Conservation (phyloP, 768 basidiomycete species). For the Panus rudis region DNA sequence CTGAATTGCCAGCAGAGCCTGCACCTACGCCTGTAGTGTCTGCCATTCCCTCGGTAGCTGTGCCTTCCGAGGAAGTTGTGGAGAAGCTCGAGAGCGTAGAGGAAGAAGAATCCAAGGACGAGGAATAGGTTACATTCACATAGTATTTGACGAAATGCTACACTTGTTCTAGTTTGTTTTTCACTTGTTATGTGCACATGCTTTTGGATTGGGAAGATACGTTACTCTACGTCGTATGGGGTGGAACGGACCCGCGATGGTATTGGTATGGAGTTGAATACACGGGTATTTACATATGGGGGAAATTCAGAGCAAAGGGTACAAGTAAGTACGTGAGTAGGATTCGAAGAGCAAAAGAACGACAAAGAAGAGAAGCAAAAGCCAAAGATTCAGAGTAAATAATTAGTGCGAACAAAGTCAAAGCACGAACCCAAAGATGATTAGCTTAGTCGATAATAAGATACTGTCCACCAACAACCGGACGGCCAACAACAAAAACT, state of each 20-base stretch:
- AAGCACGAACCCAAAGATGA: constrained; percentile 18
- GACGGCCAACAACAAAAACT: not conserved
- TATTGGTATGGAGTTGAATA: not conserved
- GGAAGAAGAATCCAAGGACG: constrained; percentile 25
- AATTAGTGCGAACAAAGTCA: constrained; percentile 20
- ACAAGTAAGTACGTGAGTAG: not conserved
- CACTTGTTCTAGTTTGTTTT: no score
- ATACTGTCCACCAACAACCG: constrained; percentile 7
- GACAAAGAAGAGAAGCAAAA: constrained; percentile 8
- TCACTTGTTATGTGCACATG: no score
- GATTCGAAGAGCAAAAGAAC: constrained; percentile 6
- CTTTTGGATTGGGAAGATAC: no score
- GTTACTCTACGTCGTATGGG: no score
- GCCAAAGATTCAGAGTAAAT: constrained; percentile 14
- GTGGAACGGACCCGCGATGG: no score
- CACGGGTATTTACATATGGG: not conserved
- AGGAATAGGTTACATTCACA: constrained; percentile 16
- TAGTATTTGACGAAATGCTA: constrained; percentile 12
- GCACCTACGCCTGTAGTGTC: constrained; percentile 33
- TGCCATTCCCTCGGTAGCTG: constrained; percentile 24
- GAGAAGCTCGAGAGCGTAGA: constrained; percentile 37
- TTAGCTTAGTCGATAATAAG: constrained; percentile 2
- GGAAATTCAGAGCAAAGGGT: not conserved
- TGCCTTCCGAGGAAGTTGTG: constrained; percentile 32
- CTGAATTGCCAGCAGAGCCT: constrained; percentile 39